A percentile compares a stretch with the other conserved stretches of the same genome.
Evolutionary conservation across 148 eudicot species (phyloP).

Genomic region (Silene latifolia): DNA sequence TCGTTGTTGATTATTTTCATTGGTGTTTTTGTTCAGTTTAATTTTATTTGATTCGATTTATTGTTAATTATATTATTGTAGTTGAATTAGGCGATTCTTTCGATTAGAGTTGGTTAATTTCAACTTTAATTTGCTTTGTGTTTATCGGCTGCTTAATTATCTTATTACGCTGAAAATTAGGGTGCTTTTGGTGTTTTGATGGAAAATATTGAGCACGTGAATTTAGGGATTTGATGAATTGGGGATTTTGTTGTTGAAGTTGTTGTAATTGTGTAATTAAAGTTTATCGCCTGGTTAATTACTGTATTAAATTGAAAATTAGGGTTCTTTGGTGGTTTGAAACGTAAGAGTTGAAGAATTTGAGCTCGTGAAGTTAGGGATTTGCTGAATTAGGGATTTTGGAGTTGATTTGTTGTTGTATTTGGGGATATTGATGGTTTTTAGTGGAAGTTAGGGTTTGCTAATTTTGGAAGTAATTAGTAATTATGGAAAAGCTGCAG

Average conservation of each 20-base stretch:
- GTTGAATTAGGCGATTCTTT: too few relatives aligned
- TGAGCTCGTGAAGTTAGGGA: constrained; percentile 7
- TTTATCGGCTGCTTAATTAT: background rate
- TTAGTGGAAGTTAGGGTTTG: constrained; percentile 13
- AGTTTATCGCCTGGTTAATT: background rate
- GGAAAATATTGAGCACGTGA: background rate
- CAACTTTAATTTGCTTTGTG: background rate
- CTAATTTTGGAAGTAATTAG: background rate
- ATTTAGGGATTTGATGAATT: constrained; percentile 18
- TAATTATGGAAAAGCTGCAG: background rate
- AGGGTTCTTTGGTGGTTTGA: constrained; percentile 12
- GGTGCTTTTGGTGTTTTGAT: constrained; percentile 15
- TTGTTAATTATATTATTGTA: too few relatives aligned
- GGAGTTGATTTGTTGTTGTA: constrained; percentile 3
- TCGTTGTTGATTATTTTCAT: too few relatives aligned
- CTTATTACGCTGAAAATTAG: constrained; percentile 7
- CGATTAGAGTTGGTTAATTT: background rate
- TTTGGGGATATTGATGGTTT: background rate
- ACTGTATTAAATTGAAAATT: background rate
- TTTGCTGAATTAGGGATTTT: constrained; percentile 15
- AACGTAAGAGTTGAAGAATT: background rate
- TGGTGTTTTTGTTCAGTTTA: too few relatives aligned
- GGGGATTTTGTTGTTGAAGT: background rate
- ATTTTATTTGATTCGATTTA: too few relatives aligned
- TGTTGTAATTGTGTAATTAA: background rate